phyloP scores from a whole-genome alignment of 345 rosid genomes.

The Punica granatum region DNA sequence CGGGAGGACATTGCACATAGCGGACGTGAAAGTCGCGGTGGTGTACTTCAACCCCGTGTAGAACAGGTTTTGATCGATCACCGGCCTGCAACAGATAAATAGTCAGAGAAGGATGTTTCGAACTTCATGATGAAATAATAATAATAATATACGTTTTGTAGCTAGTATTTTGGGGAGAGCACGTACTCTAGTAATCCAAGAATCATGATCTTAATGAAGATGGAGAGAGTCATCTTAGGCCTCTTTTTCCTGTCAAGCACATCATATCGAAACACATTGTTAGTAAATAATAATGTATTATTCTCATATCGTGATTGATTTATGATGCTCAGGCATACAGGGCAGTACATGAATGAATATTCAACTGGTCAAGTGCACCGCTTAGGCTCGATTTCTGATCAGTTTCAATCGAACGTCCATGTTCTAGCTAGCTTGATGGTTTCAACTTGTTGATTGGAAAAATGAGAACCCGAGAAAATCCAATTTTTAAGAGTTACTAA shows the following conservation, averaged over 20 bases:
- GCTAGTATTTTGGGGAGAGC: too few relatives aligned
- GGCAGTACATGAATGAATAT: too few relatives aligned
- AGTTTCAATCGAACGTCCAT: too few relatives aligned
- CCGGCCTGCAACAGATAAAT: constrained; percentile 31
- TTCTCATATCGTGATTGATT: too few relatives aligned
- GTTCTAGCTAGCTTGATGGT: too few relatives aligned
- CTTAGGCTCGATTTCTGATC: too few relatives aligned
- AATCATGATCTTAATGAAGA: constrained; percentile 51
- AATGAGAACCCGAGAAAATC: too few relatives aligned
- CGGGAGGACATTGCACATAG: constrained; percentile 76
- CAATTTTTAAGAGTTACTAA: too few relatives aligned
- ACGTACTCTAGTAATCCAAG: constrained; percentile 74
- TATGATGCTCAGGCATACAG: background rate
- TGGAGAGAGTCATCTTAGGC: constrained; percentile 69
- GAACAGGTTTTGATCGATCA: constrained; percentile 53
- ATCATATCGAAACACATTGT: background rate
- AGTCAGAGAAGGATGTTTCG: background rate
- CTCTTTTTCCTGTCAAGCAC: constrained; percentile 49
- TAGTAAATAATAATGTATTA: background rate
- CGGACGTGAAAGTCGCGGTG: constrained; percentile 70
- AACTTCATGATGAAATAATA: background rate
- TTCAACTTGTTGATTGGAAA: too few relatives aligned
- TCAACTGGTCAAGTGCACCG: too few relatives aligned
- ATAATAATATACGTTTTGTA: background rate
- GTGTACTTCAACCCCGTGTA: constrained; percentile 86